These are phyloP conservation scores for Blastocystis sp. DNA, from an alignment of 352 stramenopile genomes.

Conservation along the genomic window DNA sequence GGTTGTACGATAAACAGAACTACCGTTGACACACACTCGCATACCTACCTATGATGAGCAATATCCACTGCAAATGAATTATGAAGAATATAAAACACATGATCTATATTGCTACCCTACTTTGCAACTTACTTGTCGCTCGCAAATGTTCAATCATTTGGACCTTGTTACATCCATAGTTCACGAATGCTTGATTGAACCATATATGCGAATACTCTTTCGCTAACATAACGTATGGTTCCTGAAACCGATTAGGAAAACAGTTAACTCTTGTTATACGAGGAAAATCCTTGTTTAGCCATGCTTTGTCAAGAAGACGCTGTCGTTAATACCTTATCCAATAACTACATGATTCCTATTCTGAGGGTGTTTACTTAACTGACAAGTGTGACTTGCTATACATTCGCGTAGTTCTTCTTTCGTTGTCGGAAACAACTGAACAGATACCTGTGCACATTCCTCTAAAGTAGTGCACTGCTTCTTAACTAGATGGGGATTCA, in stretches of 20 bases:
- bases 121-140: neutral
- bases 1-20: neutral
- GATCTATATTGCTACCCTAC: neutral
- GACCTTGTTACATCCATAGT: constrained; percentile 47
- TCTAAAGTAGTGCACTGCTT: neutral
- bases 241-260: constrained; percentile 19
- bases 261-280: neutral
- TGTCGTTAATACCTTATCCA: neutral
- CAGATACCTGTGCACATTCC: neutral
- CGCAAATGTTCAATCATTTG: neutral
- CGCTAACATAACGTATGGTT: constrained; percentile 27
- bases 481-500: neutral
- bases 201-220: neutral
- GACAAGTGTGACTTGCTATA: neutral
- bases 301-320: neutral
- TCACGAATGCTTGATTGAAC: neutral
- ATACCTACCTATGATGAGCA: neutral
- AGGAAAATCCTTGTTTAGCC: neutral
- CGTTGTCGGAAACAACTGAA: neutral
- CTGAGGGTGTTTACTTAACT: neutral
- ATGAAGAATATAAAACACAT: neutral
- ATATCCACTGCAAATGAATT: constrained; percentile 8
- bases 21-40: neutral
- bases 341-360: neutral
- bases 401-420: neutral